These are phyloP conservation scores for Abelmoschus esculentus DNA, from an alignment of 345 rosid genomes.

Conservation along the genomic window DNA sequence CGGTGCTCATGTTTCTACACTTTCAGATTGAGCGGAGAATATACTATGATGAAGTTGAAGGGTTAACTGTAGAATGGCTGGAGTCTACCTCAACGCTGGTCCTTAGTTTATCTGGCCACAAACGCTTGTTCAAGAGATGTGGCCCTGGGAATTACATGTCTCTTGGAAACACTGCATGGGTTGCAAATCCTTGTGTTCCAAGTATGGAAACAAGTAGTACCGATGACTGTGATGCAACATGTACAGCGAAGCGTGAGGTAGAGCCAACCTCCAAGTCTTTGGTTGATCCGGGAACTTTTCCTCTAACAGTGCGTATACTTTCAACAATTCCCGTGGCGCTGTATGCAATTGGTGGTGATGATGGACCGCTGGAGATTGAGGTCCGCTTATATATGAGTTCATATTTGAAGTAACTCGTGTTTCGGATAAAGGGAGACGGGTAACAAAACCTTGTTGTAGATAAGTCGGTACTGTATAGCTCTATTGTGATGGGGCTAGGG, in stretches of 20 bases:
- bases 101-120: slow-evolving; percentile 32
- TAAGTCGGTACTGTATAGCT: slow-evolving; percentile 34
- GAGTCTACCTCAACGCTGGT: slow-evolving; percentile 76
- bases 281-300: slow-evolving; percentile 53
- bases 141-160: slow-evolving; percentile 33
- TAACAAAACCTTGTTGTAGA: slow-evolving; percentile 26
- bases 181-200: slow-evolving; percentile 42
- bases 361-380: slow-evolving; percentile 67
- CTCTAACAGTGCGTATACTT: slow-evolving; percentile 53
- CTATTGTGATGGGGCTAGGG: slow-evolving; percentile 6
- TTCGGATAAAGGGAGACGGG: slow-evolving; percentile 8
- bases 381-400: slow-evolving; percentile 67
- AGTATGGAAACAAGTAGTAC: slow-evolving; percentile 21
- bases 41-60: slow-evolving; percentile 72
- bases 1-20: background rate
- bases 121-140: slow-evolving; percentile 38
- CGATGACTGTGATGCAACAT: slow-evolving; percentile 1
- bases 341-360: slow-evolving; percentile 73
- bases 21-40: slow-evolving; percentile 74
- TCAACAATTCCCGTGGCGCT: slow-evolving; percentile 80
- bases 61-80: slow-evolving; percentile 68
- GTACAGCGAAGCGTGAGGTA: background rate
- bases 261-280: slow-evolving; percentile 15
- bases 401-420: slow-evolving; percentile 34
- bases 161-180: slow-evolving; percentile 47